Evolutionary conservation across 441 rosid species (phyloP).

Genomic region (Jatropha multifida): DNA sequence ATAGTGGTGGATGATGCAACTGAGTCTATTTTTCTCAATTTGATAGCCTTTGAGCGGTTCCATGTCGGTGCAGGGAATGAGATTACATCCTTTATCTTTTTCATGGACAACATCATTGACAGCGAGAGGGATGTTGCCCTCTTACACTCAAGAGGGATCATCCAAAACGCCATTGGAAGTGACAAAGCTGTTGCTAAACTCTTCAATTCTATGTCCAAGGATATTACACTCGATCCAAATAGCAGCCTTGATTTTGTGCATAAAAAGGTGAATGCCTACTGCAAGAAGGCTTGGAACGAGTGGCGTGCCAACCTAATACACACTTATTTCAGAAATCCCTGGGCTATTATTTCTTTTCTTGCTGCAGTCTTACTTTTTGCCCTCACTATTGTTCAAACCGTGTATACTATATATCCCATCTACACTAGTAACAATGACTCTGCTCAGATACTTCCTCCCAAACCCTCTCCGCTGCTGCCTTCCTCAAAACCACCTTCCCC

Average conservation of each 20-base stretch:
- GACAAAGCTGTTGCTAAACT: slow-evolving; percentile 43
- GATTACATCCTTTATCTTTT: slow-evolving; percentile 41
- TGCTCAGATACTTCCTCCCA: not conserved
- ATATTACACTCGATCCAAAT: slow-evolving; percentile 33
- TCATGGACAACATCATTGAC: slow-evolving; percentile 45
- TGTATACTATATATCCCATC: slow-evolving; percentile 7
- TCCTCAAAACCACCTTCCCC: not conserved
- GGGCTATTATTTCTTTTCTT: slow-evolving; percentile 38
- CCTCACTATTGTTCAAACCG: slow-evolving; percentile 37
- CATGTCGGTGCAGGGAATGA: slow-evolving; percentile 48
- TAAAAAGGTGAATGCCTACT: slow-evolving; percentile 30
- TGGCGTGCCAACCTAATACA: slow-evolving; percentile 45
- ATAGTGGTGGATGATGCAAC: slow-evolving; percentile 41
- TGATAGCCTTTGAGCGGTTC: slow-evolving; percentile 45
- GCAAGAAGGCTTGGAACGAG: slow-evolving; percentile 39
- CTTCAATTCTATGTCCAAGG: slow-evolving; percentile 43
- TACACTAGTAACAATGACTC: not conserved
- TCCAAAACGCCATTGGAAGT: slow-evolving; percentile 41
- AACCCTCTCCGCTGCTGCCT: slow-evolving; percentile 1
- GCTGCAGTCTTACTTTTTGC: slow-evolving; percentile 41
- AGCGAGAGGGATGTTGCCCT: slow-evolving; percentile 42
- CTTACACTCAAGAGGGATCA: slow-evolving; percentile 40
- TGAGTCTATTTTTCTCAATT: slow-evolving; percentile 41
- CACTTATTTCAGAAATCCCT: slow-evolving; percentile 40
- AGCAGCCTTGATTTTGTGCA: slow-evolving; percentile 26